A percentile compares a stretch with the other conserved stretches of the same genome.
Conservation (phyloP, 202 grass and related monocot species). For the Panicum hallii region DNA sequence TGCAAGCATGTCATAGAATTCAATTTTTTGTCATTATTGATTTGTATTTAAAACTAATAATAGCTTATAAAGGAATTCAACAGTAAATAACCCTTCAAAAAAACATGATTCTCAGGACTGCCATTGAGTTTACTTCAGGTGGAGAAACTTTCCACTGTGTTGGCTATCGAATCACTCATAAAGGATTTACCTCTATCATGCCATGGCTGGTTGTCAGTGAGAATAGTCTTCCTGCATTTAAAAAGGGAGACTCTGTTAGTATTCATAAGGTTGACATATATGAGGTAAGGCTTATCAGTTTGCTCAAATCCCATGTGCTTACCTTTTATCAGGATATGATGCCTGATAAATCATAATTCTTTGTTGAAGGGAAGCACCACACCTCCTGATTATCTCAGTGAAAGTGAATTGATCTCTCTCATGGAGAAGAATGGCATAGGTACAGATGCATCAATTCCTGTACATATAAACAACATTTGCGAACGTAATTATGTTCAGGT, state of each 20-base stretch:
- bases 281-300: conserved; percentile 66
- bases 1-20: background rate
- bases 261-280: conserved; percentile 86
- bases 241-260: conserved; percentile 64
- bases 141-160: conserved; percentile 83
- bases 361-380: conserved; percentile 73
- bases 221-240: conserved; percentile 80
- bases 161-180: conserved; percentile 71
- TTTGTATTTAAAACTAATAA: background rate
- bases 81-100: conserved; percentile 22
- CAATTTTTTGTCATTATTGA: background rate
- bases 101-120: conserved; percentile 65
- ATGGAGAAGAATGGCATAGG: conserved; percentile 99
- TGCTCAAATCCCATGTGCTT: conserved; percentile 24
- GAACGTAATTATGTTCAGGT: conserved; percentile 99
- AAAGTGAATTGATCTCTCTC: conserved; percentile 95
- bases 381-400: conserved; percentile 94
- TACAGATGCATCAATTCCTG: conserved; percentile 97
- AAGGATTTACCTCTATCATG: conserved; percentile 99
- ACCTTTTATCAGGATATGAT: conserved; percentile 33
- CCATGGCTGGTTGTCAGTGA: conserved; percentile 86
- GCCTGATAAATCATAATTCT: conserved; percentile 40
- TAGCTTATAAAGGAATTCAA: conserved; percentile 7
- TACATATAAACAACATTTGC: conserved; percentile 93
- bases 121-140: conserved; percentile 80